Evolutionary conservation across 805 yeast genomes (phyloP).

Genomic region (Candida cerambycidarum): DNA sequence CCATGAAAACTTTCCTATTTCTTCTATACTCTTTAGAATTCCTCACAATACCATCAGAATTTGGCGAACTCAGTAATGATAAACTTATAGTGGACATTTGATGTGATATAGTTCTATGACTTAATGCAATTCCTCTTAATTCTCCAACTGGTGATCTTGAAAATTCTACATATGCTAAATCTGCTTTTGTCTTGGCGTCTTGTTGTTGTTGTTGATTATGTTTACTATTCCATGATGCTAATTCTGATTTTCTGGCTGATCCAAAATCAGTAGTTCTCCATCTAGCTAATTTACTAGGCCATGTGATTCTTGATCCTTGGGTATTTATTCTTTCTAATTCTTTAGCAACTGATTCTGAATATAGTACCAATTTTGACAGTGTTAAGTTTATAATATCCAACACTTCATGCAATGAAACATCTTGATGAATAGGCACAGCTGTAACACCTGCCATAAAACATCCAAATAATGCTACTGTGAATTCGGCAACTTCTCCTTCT

Average conservation of each 20-base stretch:
- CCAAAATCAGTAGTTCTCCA: conserved; percentile 92
- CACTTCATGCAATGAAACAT: conserved; percentile 66
- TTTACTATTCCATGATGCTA: conserved; percentile 24
- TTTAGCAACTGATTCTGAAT: conserved; percentile 77
- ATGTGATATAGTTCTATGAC: conserved; percentile 82
- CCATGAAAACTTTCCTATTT: conserved; percentile 52
- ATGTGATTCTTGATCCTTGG: conserved; percentile 38
- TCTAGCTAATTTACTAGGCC: conserved; percentile 74
- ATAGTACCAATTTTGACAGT: conserved; percentile 72
- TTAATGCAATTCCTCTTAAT: conserved; percentile 87
- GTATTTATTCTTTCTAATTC: conserved; percentile 63
- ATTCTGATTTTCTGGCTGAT: conserved; percentile 41
- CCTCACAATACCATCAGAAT: conserved; percentile 54
- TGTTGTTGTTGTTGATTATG: conserved; percentile 13
- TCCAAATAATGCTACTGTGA: conserved; percentile 82
- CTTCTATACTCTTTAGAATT: conserved; percentile 32
- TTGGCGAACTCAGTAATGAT: conserved; percentile 65
- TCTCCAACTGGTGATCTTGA: conserved; percentile 89
- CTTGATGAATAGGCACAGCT: conserved; percentile 89
- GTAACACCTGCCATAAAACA: conserved; percentile 92
- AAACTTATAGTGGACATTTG: conserved; percentile 79
- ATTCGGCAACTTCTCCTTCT: conserved; percentile 80
- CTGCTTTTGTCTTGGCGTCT: conserved; percentile 28
- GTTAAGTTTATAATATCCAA: conserved; percentile 70
- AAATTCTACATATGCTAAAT: conserved; percentile 90